Conservation (phyloP, 2,329 filamentous ascomycete species). For the Achaetomium macrosporum region DNA sequence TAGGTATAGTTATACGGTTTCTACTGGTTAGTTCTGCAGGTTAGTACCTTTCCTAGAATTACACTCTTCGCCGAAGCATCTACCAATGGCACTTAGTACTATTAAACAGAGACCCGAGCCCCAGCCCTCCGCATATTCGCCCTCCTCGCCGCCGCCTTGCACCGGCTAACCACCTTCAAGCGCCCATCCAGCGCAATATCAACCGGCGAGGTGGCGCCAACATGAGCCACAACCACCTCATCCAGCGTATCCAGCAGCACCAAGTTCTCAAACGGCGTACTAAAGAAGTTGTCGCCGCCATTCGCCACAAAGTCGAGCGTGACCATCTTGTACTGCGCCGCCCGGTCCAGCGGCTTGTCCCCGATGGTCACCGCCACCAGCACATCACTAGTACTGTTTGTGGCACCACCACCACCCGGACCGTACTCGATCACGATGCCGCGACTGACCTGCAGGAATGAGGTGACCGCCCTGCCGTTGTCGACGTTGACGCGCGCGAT, state of each 20-base stretch:
- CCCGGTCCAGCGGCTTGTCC: conserved; percentile 41
- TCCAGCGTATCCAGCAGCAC: conserved; percentile 44
- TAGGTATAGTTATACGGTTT: no score
- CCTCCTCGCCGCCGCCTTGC: conserved; percentile 1
- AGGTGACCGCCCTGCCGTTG: conserved; percentile 48
- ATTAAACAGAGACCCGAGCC: no score
- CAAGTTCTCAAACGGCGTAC: conserved; percentile 28
- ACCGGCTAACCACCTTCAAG: conserved; percentile 24
- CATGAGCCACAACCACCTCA: conserved; percentile 42
- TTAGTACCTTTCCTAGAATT: no score
- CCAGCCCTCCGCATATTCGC: background rate
- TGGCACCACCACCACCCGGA: conserved; percentile 42
- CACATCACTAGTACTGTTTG: conserved; percentile 36
- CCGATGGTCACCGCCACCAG: conserved; percentile 49
- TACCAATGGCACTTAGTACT: no score
- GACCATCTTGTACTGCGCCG: conserved; percentile 47
- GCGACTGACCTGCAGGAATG: conserved; percentile 55
- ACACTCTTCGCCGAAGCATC: no score
- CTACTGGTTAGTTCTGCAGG: no score
- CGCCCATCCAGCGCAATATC: conserved; percentile 37
- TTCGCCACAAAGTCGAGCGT: conserved; percentile 59
- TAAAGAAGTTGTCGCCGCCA: conserved; percentile 56
- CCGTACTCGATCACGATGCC: conserved; percentile 54
- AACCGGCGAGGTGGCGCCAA: conserved; percentile 34
- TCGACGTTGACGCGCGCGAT: conserved; percentile 49